A percentile compares a stretch with the other conserved stretches of the same genome.
These are phyloP conservation scores for Pichia sp. DNA, from an alignment of 1,139 yeast species.

Conservation along the genomic window DNA sequence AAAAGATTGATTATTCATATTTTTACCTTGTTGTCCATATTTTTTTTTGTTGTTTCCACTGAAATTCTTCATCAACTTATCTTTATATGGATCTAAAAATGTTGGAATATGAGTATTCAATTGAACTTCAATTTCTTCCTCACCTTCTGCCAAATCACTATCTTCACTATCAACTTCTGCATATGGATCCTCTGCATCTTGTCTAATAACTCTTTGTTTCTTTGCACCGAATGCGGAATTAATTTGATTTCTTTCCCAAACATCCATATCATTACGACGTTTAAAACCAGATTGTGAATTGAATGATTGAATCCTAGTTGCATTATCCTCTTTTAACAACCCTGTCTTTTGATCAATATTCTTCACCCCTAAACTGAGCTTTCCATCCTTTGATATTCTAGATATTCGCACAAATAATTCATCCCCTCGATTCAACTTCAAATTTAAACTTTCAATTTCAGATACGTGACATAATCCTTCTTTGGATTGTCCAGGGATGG, in stretches of 20 bases:
- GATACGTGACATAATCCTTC: slow-evolving; percentile 70
- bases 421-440: slow-evolving; percentile 47
- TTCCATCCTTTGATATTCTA: slow-evolving; percentile 34
- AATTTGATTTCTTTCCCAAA: slow-evolving; percentile 80
- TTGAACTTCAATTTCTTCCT: slow-evolving; percentile 66
- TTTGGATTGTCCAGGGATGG: slow-evolving; percentile 30
- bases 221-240: slow-evolving; percentile 30
- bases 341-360: slow-evolving; percentile 74
- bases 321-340: slow-evolving; percentile 25
- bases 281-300: slow-evolving; percentile 25
- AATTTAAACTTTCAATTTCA: slow-evolving; percentile 40
- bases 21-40: neutral
- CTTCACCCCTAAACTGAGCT: slow-evolving; percentile 62
- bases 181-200: slow-evolving; percentile 38
- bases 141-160: slow-evolving; percentile 37
- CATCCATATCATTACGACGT: slow-evolving; percentile 73
- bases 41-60: neutral
- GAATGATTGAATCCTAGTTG: neutral
- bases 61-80: slow-evolving; percentile 2
- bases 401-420: slow-evolving; percentile 59
- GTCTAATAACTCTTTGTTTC: slow-evolving; percentile 11
- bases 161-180: slow-evolving; percentile 29
- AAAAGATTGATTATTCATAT: no score
- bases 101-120: slow-evolving; percentile 63
- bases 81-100: slow-evolving; percentile 54